Evolutionary conservation across 1,284 basidiomycete genomes (phyloP), one percentile per base, ranked within the genome.

Genomic region (Heterobasidion annosum): DNA sequence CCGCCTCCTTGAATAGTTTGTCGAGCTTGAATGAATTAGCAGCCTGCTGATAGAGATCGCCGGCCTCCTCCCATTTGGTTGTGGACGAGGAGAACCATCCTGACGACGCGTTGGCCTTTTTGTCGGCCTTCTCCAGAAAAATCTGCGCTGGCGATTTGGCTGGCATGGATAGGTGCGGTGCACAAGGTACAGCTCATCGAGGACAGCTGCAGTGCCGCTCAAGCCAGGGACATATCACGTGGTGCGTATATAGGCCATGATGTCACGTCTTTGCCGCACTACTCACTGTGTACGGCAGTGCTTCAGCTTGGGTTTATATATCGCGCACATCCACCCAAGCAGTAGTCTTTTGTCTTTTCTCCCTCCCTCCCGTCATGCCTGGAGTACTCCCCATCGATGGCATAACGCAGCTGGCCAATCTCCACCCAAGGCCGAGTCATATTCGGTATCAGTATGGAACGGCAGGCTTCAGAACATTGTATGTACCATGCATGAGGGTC

Each of bases 11-110:
- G 77, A 94, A 97, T 54, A 83, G 77, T 67, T 93, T 93, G 67
- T 97, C 93, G 58, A 98, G 78, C 76, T 98, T 97, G 82, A 93
- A 98, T 45, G 88, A 79, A 72, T 98, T 98, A 47, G 92, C 96
- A 12, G 95, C 93, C 68, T 95, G 88, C 65, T 92, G 89, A 71
- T 90, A 98, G 25, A 97, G 78, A 72, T 98, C 95, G 48, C 92
- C 91, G 2, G 94, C 93, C 68, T 98, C 94, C 70, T 98, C 92
- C 64, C 76, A 95, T 69, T 93, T 95, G 56, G 86, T 76, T 34
- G 81, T 78, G 0, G 82, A 76, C 5, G 88, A 91, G 44, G 85
- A 83, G 71, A 95, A 95, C 91, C 92, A 98, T 54, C 87, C 86
- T 7, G 81, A 73, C 0, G 91, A 89, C 0, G 91, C 87, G 56